Evolutionary conservation across 192 early-diverging fungal genomes (phyloP).

Genomic region (Backusella tarrabulga): DNA sequence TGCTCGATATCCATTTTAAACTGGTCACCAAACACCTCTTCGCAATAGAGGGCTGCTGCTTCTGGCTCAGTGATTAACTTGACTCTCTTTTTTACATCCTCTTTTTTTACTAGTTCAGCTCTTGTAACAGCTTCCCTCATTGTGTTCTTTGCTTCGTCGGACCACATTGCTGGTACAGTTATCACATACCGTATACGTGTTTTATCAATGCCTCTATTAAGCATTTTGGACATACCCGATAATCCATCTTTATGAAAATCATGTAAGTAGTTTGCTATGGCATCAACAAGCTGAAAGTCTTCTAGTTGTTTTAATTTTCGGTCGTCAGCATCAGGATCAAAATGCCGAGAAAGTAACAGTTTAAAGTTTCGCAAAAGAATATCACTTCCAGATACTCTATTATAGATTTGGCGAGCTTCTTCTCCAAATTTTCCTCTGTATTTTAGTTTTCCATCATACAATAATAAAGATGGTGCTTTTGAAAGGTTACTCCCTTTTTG

Average conservation of each 20-base stretch:
- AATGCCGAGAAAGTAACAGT: neutral
- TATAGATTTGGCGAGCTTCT: slow-evolving; percentile 4
- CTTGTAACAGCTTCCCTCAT: slow-evolving; percentile 54
- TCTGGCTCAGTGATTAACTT: slow-evolving; percentile 51
- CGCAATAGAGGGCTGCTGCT: slow-evolving; percentile 55
- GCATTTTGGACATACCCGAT: slow-evolving; percentile 40
- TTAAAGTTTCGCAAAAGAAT: slow-evolving; percentile 27
- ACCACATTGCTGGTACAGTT: slow-evolving; percentile 57
- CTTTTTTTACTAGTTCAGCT: slow-evolving; percentile 45
- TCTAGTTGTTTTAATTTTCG: neutral
- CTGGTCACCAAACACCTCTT: slow-evolving; percentile 47
- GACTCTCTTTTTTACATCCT: slow-evolving; percentile 44
- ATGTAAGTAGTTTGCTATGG: slow-evolving; percentile 48
- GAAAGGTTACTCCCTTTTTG: slow-evolving; percentile 45
- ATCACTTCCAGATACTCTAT: slow-evolving; percentile 38
- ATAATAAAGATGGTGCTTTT: slow-evolving; percentile 47
- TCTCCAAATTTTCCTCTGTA: slow-evolving; percentile 46
- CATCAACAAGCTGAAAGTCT: slow-evolving; percentile 33
- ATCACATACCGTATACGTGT: slow-evolving; percentile 37
- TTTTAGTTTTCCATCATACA: slow-evolving; percentile 43
- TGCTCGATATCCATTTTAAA: slow-evolving; percentile 49
- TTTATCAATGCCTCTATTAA: slow-evolving; percentile 39
- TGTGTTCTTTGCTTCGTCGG: slow-evolving; percentile 48
- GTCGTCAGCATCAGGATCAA: neutral
- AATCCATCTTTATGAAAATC: slow-evolving; percentile 47